Evolutionary conservation across 768 basidiomycete genomes (phyloP).

Genomic region (Daedalea quercina): DNA sequence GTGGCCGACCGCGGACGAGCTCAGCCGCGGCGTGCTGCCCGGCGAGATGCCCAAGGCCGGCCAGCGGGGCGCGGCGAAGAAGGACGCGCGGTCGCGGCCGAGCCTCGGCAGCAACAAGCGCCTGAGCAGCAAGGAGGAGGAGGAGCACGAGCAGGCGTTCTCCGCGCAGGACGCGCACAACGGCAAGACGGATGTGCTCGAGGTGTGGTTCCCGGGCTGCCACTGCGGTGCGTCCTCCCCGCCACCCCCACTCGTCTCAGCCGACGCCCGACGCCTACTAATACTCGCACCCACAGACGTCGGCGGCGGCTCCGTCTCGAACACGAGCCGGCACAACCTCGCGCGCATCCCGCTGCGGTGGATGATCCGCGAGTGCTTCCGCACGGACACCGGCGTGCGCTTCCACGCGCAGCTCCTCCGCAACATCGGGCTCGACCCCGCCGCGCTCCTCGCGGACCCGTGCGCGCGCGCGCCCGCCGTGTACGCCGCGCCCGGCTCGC

Average conservation of each 20-base stretch:
- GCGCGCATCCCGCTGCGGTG: constrained; percentile 65
- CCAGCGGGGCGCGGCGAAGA: constrained; percentile 8
- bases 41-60: constrained; percentile 39
- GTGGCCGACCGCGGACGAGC: constrained; percentile 27
- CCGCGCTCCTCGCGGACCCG: constrained; percentile 21
- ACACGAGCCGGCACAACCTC: constrained; percentile 50
- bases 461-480: constrained; percentile 17
- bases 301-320: constrained; percentile 63
- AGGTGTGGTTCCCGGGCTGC: constrained; percentile 78
- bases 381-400: constrained; percentile 38
- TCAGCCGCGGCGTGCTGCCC: constrained; percentile 37
- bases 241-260: not conserved
- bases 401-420: constrained; percentile 25
- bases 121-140: constrained; percentile 20
- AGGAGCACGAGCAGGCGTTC: constrained; percentile 32
- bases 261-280: too few species aligned
- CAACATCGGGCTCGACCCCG: constrained; percentile 26
- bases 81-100: too few species aligned
- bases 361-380: constrained; percentile 46
- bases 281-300: too few species aligned
- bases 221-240: constrained; percentile 49
- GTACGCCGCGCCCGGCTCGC: not conserved
- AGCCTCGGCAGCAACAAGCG: constrained; percentile 1
- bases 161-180: constrained; percentile 23
- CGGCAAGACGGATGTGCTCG: constrained; percentile 50